Percentiles rank a stretch among this genome's conserved stretches.
These are phyloP conservation scores for Malassezia nana DNA, from an alignment of 1,284 basidiomycete species.

Conservation along the genomic window DNA sequence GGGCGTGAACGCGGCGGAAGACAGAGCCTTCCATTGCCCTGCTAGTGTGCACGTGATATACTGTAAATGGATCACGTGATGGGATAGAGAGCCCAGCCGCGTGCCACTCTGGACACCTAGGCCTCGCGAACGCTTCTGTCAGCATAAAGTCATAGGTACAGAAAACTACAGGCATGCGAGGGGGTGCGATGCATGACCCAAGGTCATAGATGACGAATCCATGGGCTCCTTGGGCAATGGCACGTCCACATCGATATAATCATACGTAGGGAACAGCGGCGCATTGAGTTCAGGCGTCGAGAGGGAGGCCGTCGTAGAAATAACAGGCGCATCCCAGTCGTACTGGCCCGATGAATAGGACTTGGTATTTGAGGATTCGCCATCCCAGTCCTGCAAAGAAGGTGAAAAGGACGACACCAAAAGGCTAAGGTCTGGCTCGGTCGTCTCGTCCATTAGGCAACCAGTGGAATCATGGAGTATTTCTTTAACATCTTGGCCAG, in stretches of 20 bases:
- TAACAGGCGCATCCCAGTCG: background rate
- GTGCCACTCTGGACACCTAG: background rate
- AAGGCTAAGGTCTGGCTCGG: background rate
- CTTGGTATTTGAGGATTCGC: background rate
- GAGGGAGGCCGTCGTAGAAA: background rate
- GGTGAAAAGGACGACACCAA: slow-evolving; percentile 1
- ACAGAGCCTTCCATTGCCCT: slow-evolving; percentile 4
- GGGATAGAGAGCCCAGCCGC: background rate
- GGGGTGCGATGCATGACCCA: background rate
- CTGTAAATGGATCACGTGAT: background rate
- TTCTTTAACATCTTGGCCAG: slow-evolving; percentile 1
- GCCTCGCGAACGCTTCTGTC: background rate
- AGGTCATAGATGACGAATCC: background rate
- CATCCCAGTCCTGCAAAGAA: background rate
- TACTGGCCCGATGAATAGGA: background rate
- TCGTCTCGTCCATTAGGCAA: background rate
- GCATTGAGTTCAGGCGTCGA: background rate
- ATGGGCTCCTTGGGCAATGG: background rate
- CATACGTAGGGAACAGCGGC: background rate
- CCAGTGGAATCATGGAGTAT: background rate
- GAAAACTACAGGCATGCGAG: background rate
- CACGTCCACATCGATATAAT: slow-evolving; percentile 9
- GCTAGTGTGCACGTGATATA: slow-evolving; percentile 9
- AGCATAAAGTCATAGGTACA: background rate
- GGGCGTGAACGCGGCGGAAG: slow-evolving; percentile 7